Evolutionary conservation across 1,284 basidiomycete species (phyloP).

Genomic region (Xerocomus nothofagi): DNA sequence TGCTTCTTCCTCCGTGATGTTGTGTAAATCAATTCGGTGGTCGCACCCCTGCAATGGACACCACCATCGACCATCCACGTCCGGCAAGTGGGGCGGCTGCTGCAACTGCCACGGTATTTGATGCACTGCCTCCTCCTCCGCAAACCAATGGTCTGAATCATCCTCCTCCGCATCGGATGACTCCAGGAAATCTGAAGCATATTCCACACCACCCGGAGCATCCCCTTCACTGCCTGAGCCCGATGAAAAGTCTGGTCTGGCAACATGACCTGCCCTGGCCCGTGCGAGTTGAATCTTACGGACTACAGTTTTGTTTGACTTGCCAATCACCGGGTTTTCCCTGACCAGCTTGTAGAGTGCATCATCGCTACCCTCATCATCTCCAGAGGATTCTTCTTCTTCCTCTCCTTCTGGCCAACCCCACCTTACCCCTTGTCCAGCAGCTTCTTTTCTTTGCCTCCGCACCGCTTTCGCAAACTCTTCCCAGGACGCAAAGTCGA

Average conservation of each 20-base stretch:
- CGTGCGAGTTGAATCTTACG: conserved; percentile 29
- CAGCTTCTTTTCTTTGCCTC: conserved; percentile 33
- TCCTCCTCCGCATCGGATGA: conserved; percentile 42
- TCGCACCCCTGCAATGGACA: conserved; percentile 27
- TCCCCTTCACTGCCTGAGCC: conserved; percentile 31
- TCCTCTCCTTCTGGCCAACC: conserved; percentile 27
- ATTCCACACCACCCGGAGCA: conserved; percentile 26
- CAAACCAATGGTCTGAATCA: conserved; percentile 31
- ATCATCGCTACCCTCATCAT: conserved; percentile 3
- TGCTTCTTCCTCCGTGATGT: conserved; percentile 23
- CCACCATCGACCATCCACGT: conserved; percentile 35
- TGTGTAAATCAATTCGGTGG: conserved; percentile 27
- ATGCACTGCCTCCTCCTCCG: conserved; percentile 10
- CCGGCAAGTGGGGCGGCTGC: conserved; percentile 36
- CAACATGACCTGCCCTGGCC: conserved; percentile 19
- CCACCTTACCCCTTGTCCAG: conserved; percentile 24
- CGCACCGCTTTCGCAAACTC: conserved; percentile 40
- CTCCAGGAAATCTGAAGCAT: conserved; percentile 54
- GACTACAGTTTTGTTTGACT: conserved; percentile 16
- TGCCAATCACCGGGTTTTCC: conserved; percentile 32
- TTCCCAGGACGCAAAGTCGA: conserved; percentile 47
- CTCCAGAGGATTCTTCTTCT: conserved; percentile 9
- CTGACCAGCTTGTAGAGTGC: conserved; percentile 14
- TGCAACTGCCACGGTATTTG: conserved; percentile 35
- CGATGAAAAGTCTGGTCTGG: conserved; percentile 10